Evolutionary conservation across 768 basidiomycete genomes (phyloP).

Genomic region (Guyanaporus albipodus): DNA sequence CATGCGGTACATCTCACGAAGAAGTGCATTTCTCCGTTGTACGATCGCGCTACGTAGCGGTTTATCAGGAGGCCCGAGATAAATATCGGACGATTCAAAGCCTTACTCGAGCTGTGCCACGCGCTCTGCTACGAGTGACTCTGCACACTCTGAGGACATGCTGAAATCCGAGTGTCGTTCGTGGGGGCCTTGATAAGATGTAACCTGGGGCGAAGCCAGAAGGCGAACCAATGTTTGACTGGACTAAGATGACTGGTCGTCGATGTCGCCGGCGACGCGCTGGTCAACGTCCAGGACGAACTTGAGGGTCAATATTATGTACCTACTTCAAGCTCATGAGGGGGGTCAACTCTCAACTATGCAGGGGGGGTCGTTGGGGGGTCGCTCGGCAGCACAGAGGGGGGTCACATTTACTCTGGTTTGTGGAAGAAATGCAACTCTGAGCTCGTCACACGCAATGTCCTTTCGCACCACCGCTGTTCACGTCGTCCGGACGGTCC

Average conservation of each 20-base stretch:
- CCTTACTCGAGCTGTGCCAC: slow-evolving; percentile 33
- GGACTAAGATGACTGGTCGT: background rate
- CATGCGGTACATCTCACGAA: slow-evolving; percentile 69
- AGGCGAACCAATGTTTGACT: background rate
- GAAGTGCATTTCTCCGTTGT: slow-evolving; percentile 62
- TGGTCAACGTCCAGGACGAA: background rate
- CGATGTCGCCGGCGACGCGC: slow-evolving; percentile 5
- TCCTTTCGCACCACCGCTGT: slow-evolving; percentile 13
- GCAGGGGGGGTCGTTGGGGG: slow-evolving; percentile 8
- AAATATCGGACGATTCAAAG: background rate
- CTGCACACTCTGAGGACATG: slow-evolving; percentile 27
- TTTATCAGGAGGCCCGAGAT: background rate
- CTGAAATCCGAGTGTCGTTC: slow-evolving; percentile 5
- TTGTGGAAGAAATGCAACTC: background rate
- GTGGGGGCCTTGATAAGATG: background rate
- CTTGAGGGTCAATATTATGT: no score
- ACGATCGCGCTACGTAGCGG: slow-evolving; percentile 49
- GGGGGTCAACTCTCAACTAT: no score
- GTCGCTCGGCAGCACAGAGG: slow-evolving; percentile 3
- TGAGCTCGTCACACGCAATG: slow-evolving; percentile 5
- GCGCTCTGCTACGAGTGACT: slow-evolving; percentile 38
- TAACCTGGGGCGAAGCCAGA: background rate
- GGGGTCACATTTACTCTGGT: slow-evolving; percentile 3
- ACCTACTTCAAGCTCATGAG: no score
- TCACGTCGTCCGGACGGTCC: slow-evolving; percentile 11